Base-by-base conservation (phyloP, 2,329 filamentous ascomycete genomes). In the Fusarium cicatricum region DNA sequence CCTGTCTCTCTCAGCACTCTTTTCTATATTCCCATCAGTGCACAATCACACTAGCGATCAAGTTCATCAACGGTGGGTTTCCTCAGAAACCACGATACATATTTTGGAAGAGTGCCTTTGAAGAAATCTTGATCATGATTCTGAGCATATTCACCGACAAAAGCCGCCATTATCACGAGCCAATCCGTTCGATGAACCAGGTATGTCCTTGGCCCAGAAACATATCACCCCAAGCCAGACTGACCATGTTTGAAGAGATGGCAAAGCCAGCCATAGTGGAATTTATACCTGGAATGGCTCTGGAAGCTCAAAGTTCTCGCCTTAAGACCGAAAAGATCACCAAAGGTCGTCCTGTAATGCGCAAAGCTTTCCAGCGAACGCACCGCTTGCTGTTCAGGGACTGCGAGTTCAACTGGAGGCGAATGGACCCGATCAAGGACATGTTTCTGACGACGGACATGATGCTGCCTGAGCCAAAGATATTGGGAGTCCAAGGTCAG, bases 361-460 rank as follows among this genome's bases (percentile, higher is more conserved):
- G 23, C 2, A 17, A 17, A 5, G 16, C 23, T 16, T 49, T 52
- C n/a, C 6, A 15, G 21, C 46, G 38, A 3, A 42, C 29, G 11
- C 52, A 44, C 16, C 31, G 4, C 7, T 14, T 45, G 3, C 12
- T 42, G 2, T 58, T 58, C 16, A 26, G 28, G 23, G 55, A 58
- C 19, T 26, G 10, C 3, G 14, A 29, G 12, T 16, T 29, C 12
- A 12, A 17, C 19, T 17, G n/a, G 42, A 57, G 33, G 26, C 38
- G 11, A 11, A 58, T 58, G 42, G 36, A 51, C 16, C 37, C 32
- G 12, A 17, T 23, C 26, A 52, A 19, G 15, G 57, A 60, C 15
- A 59, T 33, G 7, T 50, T 60, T 17, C 17, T 60, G 36, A 60
- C 55, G 12, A 41, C 5, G 6, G 16, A 50, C 14, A 60, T 59